Evolutionary conservation across 129 eudicot genomes (phyloP).

Genomic region (Glebionis coronaria): DNA sequence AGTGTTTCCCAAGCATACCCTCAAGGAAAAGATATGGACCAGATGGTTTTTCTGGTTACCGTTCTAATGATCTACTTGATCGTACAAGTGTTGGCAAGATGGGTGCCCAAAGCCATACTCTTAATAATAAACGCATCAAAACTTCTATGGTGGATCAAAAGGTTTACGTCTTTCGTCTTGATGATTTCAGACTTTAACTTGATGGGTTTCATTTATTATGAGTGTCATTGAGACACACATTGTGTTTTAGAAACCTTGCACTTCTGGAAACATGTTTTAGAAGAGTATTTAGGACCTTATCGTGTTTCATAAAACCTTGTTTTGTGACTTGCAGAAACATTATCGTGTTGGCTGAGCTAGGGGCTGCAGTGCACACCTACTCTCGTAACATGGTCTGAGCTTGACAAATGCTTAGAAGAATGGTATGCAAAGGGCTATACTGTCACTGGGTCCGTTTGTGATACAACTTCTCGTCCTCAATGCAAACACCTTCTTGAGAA

Average conservation of each 20-base stretch:
- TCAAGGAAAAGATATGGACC: slow-evolving; percentile 78
- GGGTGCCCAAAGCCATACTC: not conserved
- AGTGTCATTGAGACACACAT: too few species aligned
- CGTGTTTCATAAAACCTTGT: too few species aligned
- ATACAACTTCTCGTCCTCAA: slow-evolving; percentile 7
- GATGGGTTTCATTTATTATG: too few species aligned
- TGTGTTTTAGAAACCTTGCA: too few species aligned
- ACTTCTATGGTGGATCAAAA: too few species aligned
- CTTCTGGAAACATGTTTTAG: too few species aligned
- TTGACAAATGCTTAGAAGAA: not conserved
- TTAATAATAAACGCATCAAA: too few species aligned
- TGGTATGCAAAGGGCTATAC: not conserved
- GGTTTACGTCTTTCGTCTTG: too few species aligned
- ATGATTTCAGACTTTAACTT: too few species aligned
- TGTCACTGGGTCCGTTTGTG: slow-evolving; percentile 2
- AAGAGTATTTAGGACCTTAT: too few species aligned
- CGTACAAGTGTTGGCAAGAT: slow-evolving; percentile 1
- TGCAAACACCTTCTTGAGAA: not conserved
- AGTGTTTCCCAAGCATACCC: slow-evolving; percentile 78
- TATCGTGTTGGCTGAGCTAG: not conserved
- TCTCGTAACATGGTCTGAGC: not conserved
- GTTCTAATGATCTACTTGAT: slow-evolving; percentile 53
- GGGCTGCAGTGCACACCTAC: not conserved
- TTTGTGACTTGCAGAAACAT: too few species aligned
- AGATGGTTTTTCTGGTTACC: slow-evolving; percentile 61